Base-by-base conservation (phyloP, 352 stramenopile species). In the Salisapilia sapeloensis region DNA sequence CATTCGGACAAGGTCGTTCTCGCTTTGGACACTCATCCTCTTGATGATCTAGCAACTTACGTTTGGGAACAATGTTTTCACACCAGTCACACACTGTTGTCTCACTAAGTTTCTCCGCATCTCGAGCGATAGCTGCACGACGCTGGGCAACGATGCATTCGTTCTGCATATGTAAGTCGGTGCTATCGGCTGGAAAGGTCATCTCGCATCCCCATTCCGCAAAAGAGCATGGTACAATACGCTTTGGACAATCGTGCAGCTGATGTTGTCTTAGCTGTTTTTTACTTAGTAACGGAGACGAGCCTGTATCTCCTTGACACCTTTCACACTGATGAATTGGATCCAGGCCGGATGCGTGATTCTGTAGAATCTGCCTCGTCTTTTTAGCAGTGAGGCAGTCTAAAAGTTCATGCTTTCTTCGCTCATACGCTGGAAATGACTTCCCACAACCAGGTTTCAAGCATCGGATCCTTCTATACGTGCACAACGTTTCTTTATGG, bases 1-100 rank as follows among this genome's bases (percentile, higher is more conserved):
- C 38, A 20, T 85, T 82, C 20, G 61, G 64, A 43, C 70, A 85
- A 22, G 59, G 66, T 2, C 66, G 63, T 39, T 86, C 70, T 4
- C 71, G 61, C 37, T 64, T 55, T 5, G 39, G 39, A 29, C 71
- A 86, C 21, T 74, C 56, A n/a, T 86, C 64, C 53, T 86, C 66
- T 33, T 86, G 69, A 44, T 86, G 71, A 33, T 82, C 60, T 2
- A 79, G 44, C 13, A 86, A 28, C 9, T 63, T 53, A 0, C 66
- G 62, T 46, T 86, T 81, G 30, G 74, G 71, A 4, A 83, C 60
- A 5, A 6, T 36, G 31, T 64, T 42, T 11, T 60, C 35, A 24
- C 70, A 83, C 71, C 71, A 86, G 12, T 83, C 71, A 25, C 71
- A 83, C 11, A 42, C 28, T 9, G 41, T 59, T 23, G 60, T 31